Base-by-base conservation (phyloP, 495 filamentous ascomycete genomes). In the Aspergillus carlsbadensis region DNA sequence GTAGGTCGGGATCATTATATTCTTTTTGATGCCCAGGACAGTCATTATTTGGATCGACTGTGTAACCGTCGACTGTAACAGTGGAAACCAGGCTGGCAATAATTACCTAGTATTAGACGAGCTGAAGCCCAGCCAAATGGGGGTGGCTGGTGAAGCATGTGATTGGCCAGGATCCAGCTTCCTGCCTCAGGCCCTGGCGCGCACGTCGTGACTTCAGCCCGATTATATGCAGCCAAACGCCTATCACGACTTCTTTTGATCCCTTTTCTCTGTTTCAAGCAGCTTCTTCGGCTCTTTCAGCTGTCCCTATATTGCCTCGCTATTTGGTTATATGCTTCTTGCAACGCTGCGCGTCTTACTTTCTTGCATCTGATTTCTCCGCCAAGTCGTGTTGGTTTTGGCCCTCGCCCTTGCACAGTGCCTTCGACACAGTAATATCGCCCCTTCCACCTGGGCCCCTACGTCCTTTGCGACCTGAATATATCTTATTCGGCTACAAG, bases 61-160 rank as follows among this genome's bases (percentile, higher is more conserved):
- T n/a, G 26, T 29, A 29, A 29, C 26, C 26, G 8, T 29, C 26
- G 4, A 29, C 26, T 8, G 26, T 29, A 29, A n/a, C 18, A 43
- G 3, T 2, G 4, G 4, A 8, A 22, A 2, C 20, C 5, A 10
- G 41, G 20, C 17, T 22, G 17, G n/a, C 8, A 10, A 41, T 5
- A 39, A n/a, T 43, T 2, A 45, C 10, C 45, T 36, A n/a, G n/a
- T n/a, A n/a, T n/a, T n/a, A n/a, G 44, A 36, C 39, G 39, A 35
- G 29, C 29, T 14, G 35, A 39, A 33, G 24, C 24, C 44, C 31
- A 20, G 18, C 50, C 24, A 49, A 57, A 50, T 57, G 24, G 29
- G 17, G 58, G 53, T 56, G 58, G 58, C 58, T 60, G 58, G 58
- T 53, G 52, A 34, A 34, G 46, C 47, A 56, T 45, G 52, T 60